A percentile compares a stretch with the other conserved stretches of the same genome.
Evolutionary conservation across 106 monocot species (phyloP).

Genomic region (Posidonia australis): DNA sequence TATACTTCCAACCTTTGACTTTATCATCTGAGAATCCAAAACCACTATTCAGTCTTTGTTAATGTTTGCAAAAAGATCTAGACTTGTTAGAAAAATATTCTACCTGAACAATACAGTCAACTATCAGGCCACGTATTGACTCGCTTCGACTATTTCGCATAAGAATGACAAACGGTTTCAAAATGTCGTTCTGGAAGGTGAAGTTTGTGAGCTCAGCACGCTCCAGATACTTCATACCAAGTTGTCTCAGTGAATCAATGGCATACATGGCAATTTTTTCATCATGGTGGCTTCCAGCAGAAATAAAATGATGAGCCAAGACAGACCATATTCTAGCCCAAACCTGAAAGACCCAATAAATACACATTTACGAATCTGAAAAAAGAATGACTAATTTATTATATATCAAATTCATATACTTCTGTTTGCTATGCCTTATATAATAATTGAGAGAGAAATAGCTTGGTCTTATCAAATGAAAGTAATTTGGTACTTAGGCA

Average conservation of each 20-base stretch:
- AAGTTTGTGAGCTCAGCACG: constrained; percentile 88
- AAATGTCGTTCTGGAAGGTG: constrained; percentile 96
- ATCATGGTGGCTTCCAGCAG: constrained; percentile 89
- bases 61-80: not conserved
- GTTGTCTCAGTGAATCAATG: constrained; percentile 53
- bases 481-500: too few relatives aligned
- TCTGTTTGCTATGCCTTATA: too few relatives aligned
- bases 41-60: not conserved
- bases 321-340: constrained; percentile 99
- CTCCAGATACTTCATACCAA: constrained; percentile 98
- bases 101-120: constrained; percentile 98
- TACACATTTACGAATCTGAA: too few relatives aligned
- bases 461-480: too few relatives aligned
- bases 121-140: constrained; percentile 76
- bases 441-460: too few relatives aligned
- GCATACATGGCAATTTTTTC: constrained; percentile 96
- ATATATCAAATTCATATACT: too few relatives aligned
- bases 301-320: constrained; percentile 84
- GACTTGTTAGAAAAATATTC: not conserved
- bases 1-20: constrained; percentile 86
- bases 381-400: too few relatives aligned
- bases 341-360: constrained; percentile 35
- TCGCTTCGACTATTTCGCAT: constrained; percentile 87
- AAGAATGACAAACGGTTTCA: constrained; percentile 97
- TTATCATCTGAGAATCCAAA: constrained; percentile 62